phyloP scores from a whole-genome alignment of 2,329 filamentous ascomycete genomes.

The Macroventuria anomochaeta region DNA sequence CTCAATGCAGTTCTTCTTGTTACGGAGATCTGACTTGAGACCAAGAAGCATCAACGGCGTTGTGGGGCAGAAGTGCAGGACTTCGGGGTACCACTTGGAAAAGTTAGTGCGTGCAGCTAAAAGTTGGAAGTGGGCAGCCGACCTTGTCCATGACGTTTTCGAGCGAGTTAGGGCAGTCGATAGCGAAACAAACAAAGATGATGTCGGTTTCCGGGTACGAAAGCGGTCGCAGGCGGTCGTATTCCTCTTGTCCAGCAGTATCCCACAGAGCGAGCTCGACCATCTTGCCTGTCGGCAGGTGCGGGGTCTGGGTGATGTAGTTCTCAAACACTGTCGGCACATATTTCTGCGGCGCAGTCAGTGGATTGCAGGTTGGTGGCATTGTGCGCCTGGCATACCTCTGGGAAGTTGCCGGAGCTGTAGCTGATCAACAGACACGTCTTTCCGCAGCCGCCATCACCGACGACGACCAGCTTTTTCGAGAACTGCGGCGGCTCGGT shows the following conservation, averaged over 20 bases:
- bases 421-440: constrained; percentile 98
- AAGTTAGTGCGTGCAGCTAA: constrained; percentile 34
- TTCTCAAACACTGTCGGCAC: constrained; percentile 99
- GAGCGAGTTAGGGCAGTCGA: constrained; percentile 96
- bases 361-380: neutral
- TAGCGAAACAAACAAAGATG: constrained; percentile 98
- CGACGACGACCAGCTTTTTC: constrained; percentile 99
- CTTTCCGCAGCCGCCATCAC: constrained; percentile 97
- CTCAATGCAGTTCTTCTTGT: constrained; percentile 96
- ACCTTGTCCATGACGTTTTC: constrained; percentile 99
- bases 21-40: constrained; percentile 93
- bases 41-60: constrained; percentile 95
- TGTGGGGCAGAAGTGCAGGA: constrained; percentile 97
- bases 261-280: constrained; percentile 98
- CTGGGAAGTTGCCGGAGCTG: constrained; percentile 97
- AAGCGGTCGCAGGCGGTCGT: constrained; percentile 91
- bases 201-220: constrained; percentile 98
- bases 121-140: constrained; percentile 34
- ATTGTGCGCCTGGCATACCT: constrained; percentile 64
- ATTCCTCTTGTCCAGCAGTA: constrained; percentile 97
- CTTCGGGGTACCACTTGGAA: constrained; percentile 96
- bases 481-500: constrained; percentile 93
- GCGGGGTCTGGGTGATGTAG: constrained; percentile 97
- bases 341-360: constrained; percentile 80
- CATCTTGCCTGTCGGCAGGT: constrained; percentile 86